Evolutionary conservation across 257 asterid genomes (phyloP).

Genomic region (Solanum rostratum): DNA sequence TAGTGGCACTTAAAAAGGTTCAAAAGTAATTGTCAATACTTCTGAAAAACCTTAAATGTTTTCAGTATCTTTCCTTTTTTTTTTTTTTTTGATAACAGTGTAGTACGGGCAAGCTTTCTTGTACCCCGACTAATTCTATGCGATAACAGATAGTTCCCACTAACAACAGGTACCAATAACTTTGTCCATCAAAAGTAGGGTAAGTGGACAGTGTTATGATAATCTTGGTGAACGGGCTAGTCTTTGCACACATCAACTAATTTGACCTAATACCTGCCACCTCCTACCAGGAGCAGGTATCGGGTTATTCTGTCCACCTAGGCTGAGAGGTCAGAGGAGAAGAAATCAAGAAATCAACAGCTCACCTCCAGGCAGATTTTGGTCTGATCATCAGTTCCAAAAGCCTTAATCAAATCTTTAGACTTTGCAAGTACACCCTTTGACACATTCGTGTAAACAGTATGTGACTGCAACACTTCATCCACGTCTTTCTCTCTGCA

Average conservation of each 20-base stretch:
- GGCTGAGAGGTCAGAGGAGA: too few species aligned
- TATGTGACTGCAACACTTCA: slow-evolving; percentile 93
- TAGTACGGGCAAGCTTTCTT: too few species aligned
- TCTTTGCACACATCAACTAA: neutral
- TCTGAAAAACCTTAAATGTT: neutral
- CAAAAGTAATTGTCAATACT: neutral
- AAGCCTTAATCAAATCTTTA: slow-evolving; percentile 65
- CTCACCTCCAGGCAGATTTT: slow-evolving; percentile 78
- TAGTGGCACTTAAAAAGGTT: neutral
- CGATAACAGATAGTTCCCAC: too few species aligned
- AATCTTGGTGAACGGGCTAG: neutral
- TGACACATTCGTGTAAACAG: slow-evolving; percentile 76
- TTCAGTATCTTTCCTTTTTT: neutral
- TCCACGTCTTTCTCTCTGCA: slow-evolving; percentile 88
- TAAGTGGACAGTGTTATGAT: neutral
- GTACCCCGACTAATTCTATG: too few species aligned
- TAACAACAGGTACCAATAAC: too few species aligned
- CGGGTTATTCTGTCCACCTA: too few species aligned
- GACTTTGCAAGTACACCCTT: slow-evolving; percentile 88
- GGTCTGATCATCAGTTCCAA: slow-evolving; percentile 74
- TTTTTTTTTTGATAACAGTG: too few species aligned
- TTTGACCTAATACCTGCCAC: neutral
- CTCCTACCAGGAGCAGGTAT: neutral
- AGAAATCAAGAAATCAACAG: too few species aligned
- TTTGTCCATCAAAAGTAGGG: too few species aligned